Percentiles rank a stretch among this genome's conserved stretches.
Conservation (phyloP, 2,329 filamentous ascomycete species). For the Beauveria sp. region DNA sequence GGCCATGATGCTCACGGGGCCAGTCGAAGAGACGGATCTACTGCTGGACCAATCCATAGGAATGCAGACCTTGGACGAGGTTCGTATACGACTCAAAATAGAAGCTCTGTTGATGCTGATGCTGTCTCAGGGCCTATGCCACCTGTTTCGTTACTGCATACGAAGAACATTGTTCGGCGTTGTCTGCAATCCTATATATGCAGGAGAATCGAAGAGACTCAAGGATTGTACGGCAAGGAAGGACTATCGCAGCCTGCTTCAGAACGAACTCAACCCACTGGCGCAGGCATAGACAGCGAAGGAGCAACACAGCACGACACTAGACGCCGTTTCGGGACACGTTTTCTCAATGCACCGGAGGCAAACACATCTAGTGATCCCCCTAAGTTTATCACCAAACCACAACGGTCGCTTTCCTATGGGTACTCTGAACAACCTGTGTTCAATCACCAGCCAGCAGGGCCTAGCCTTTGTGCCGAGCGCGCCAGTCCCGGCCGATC, state of each 20-base stretch:
- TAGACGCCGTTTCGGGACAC: constrained; percentile 2
- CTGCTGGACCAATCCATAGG: constrained; percentile 4
- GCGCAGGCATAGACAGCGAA: not conserved
- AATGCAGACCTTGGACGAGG: not conserved
- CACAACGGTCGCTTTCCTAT: constrained; percentile 34
- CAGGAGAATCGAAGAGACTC: constrained; percentile 14
- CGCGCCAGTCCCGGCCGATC: constrained; percentile 13
- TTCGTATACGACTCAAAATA: constrained; percentile 1
- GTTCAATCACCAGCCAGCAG: not conserved
- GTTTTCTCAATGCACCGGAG: not conserved
- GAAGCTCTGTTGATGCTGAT: not conserved
- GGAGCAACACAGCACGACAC: not conserved
- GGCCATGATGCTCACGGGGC: constrained; percentile 16
- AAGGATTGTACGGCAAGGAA: not conserved
- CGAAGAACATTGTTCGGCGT: constrained; percentile 25
- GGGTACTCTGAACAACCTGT: constrained; percentile 34
- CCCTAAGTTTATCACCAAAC: not conserved
- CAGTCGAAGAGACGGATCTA: constrained; percentile 17
- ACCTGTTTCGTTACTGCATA: constrained; percentile 27
- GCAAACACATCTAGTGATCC: not conserved
- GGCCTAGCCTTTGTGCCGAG: not conserved
- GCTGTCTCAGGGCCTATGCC: constrained; percentile 13
- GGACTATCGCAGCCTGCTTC: not conserved
- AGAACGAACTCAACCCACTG: not conserved
- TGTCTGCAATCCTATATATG: constrained; percentile 26